These are phyloP conservation scores for Fraxinus cuspidata DNA, from an alignment of 257 asterid species.

Conservation along the genomic window DNA sequence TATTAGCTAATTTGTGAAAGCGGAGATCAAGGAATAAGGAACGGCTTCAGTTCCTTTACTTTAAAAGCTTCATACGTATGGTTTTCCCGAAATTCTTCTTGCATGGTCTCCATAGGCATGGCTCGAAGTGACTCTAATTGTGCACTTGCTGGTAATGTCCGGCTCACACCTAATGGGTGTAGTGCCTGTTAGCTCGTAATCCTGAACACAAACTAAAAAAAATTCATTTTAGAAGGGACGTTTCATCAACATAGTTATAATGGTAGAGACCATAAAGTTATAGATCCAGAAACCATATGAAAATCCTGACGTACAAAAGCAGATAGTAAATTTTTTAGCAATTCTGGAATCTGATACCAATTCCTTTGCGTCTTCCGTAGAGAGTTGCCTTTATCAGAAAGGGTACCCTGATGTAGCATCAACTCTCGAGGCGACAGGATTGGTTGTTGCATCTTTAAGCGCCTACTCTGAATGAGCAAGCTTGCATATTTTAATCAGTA, in stretches of 20 bases:
- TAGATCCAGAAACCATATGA: not conserved
- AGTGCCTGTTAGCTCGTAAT: slow-evolving; percentile 70
- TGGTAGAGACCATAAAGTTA: not conserved
- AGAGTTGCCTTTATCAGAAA: slow-evolving; percentile 91
- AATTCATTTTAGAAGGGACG: not conserved
- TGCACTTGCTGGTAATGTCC: slow-evolving; percentile 63
- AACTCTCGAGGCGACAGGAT: slow-evolving; percentile 80
- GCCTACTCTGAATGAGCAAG: slow-evolving; percentile 62
- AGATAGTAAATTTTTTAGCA: too few species aligned
- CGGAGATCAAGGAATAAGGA: slow-evolving; percentile 68
- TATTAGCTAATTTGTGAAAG: slow-evolving; percentile 60
- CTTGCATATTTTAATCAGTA: slow-evolving; percentile 18
- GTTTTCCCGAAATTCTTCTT: slow-evolving; percentile 71
- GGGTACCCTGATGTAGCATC: slow-evolving; percentile 86
- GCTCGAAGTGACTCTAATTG: slow-evolving; percentile 75
- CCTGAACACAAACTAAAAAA: slow-evolving; percentile 34
- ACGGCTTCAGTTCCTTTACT: slow-evolving; percentile 49
- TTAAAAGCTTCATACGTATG: slow-evolving; percentile 45
- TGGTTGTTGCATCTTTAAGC: slow-evolving; percentile 86
- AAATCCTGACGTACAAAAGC: too few species aligned
- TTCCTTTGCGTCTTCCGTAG: slow-evolving; percentile 52
- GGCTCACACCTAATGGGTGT: slow-evolving; percentile 65
- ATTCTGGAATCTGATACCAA: slow-evolving; percentile 68
- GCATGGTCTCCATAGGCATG: slow-evolving; percentile 70
- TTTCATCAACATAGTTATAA: not conserved